Evolutionary conservation across 192 early-diverging fungal genomes (phyloP).

Genomic region (Chytriomyces sp.): DNA sequence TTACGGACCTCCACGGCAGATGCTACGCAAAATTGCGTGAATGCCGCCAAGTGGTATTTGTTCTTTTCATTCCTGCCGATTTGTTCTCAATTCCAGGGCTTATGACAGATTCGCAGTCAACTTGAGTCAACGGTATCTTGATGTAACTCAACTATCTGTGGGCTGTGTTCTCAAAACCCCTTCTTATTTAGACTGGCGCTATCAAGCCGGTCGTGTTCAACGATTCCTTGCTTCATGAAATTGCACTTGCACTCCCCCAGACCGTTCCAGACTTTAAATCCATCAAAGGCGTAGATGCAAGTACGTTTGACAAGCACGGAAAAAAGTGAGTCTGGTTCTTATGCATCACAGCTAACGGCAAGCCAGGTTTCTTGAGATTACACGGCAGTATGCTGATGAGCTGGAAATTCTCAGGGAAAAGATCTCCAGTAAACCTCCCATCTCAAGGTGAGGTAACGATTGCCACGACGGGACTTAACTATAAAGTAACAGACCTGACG

Average conservation of each 20-base stretch:
- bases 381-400: conserved; percentile 9
- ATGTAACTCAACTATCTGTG: background rate
- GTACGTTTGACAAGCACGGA: conserved; percentile 2
- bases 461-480: background rate
- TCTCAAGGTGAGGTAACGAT: background rate
- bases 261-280: conserved; percentile 11
- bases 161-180: background rate
- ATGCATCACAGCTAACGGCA: background rate
- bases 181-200: conserved; percentile 15
- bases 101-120: background rate
- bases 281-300: conserved; percentile 2
- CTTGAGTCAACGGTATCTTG: conserved; percentile 7
- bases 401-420: conserved; percentile 3
- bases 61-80: background rate
- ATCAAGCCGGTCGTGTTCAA: background rate
- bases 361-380: background rate
- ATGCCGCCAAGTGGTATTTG: background rate
- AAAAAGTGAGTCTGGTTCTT: background rate
- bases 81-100: background rate
- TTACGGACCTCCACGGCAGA: background rate
- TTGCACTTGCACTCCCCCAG: conserved; percentile 11
- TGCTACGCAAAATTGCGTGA: conserved; percentile 5
- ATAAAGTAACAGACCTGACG: background rate
- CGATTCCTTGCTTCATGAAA: conserved; percentile 12
- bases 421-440: background rate